Percentiles rank a stretch among this genome's conserved stretches.
Conservation (phyloP, 1,139 yeast genomes). For the Pneumocystis wakefieldiae region DNA sequence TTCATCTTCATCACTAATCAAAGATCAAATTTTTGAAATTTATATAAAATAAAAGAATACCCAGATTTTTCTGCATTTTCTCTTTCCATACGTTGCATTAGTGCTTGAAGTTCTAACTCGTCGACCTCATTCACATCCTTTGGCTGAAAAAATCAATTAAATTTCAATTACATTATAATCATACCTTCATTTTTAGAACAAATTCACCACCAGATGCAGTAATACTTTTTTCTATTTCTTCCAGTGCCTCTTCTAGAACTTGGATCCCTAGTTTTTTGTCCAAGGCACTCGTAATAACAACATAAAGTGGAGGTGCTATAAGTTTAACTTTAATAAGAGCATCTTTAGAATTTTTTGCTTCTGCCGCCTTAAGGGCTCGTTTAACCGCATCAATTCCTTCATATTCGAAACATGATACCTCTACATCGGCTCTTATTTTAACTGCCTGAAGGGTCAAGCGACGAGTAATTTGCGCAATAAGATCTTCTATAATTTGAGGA, state of each 20-base stretch:
- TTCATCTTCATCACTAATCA: slow-evolving; percentile 13
- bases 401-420: slow-evolving; percentile 90
- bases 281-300: slow-evolving; percentile 78
- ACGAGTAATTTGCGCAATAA: slow-evolving; percentile 42
- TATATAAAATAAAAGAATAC: slow-evolving; percentile 19
- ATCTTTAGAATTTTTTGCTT: slow-evolving; percentile 64
- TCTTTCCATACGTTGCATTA: slow-evolving; percentile 62
- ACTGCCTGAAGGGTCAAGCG: slow-evolving; percentile 96
- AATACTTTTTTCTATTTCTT: slow-evolving; percentile 54
- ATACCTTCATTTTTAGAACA: slow-evolving; percentile 64
- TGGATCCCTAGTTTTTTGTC: slow-evolving; percentile 83
- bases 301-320: slow-evolving; percentile 96
- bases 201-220: slow-evolving; percentile 69
- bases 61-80: slow-evolving; percentile 45
- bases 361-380: slow-evolving; percentile 75
- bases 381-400: slow-evolving; percentile 98
- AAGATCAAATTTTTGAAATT: slow-evolving; percentile 20
- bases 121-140: slow-evolving; percentile 97
- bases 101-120: slow-evolving; percentile 92
- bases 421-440: slow-evolving; percentile 93
- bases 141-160: slow-evolving; percentile 34
- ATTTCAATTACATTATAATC: neutral
- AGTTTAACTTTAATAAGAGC: slow-evolving; percentile 78
- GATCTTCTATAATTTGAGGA: slow-evolving; percentile 19
- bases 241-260: slow-evolving; percentile 63